phyloP scores from a whole-genome alignment of 2,329 filamentous ascomycete species.

The Leptographium lundbergii region DNA sequence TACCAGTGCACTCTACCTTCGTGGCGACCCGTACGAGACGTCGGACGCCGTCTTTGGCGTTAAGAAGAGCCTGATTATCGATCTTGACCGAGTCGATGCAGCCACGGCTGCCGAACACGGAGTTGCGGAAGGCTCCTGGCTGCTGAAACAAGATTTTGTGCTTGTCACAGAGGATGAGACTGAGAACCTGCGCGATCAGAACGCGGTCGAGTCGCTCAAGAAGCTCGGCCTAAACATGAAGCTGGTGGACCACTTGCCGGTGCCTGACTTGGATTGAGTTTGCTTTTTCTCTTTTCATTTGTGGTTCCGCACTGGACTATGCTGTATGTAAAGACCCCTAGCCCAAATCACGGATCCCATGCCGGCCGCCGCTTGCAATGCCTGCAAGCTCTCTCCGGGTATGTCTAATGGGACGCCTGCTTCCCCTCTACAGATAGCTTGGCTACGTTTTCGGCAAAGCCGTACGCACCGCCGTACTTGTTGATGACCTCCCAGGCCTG shows the following conservation, averaged over 20 bases:
- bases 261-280: conserved; percentile 48
- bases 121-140: conserved; percentile 47
- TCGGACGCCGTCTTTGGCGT: conserved; percentile 81
- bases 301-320: background rate
- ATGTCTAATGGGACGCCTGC: background rate
- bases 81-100: conserved; percentile 37
- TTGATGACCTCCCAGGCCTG: conserved; percentile 24
- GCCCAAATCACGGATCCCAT: background rate
- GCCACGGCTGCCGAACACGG: conserved; percentile 47
- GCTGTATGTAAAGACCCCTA: background rate
- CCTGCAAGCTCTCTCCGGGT: background rate
- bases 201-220: conserved; percentile 53
- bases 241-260: conserved; percentile 62
- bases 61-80: conserved; percentile 66
- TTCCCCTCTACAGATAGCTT: conserved; percentile 6
- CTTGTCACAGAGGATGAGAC: conserved; percentile 61
- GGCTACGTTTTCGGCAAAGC: conserved; percentile 40
- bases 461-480: conserved; percentile 41
- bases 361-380: background rate
- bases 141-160: conserved; percentile 66
- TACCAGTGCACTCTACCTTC: conserved; percentile 58
- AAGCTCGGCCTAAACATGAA: conserved; percentile 56
- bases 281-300: background rate
- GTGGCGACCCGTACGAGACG: conserved; percentile 68
- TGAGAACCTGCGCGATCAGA: conserved; percentile 47